Base-by-base conservation (phyloP, 1,139 yeast genomes). In the Meyerozyma elateridarum region DNA sequence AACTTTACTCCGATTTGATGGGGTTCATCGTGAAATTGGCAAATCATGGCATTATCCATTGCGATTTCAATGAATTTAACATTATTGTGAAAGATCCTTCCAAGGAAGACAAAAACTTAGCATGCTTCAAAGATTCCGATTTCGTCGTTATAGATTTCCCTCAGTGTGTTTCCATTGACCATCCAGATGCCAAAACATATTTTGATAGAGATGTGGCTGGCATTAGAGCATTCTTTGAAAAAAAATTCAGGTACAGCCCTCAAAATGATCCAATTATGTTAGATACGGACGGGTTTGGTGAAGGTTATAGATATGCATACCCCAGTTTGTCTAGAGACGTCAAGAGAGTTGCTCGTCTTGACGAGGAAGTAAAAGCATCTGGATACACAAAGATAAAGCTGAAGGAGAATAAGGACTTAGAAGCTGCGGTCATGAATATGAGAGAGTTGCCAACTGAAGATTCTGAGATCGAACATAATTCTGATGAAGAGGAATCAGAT, bases 61-160 rank as follows among this genome's bases (percentile, higher is more conserved):
- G 98, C 69, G 99, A 91, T 65, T 91, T 82, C 59, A 91, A 91
- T 56, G 99, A 91, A 57, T 91, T 91, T 59, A 91, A 91, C 56
- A 88, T 91, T 45, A 85, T 91, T 70, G 83, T 93, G 28, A 69
- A 85, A 34, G 79, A 81, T 42, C n/a, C 27, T 8, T 24, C 27
- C 9, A 24, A 24, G 18, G n/a, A n/a, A n/a, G 15, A 11, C 19
- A 64, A 71, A 28, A 73, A 73, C 28, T 76, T 71, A 7, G 71
- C 69, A 24, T 67, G 56, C 27, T 48, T 62, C 18, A 72, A 72
- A 33, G 83, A 77, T 37, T 61, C 57, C 32, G 85, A 79, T 28
- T 85, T 88, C 46, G 82, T 88, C 15, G 95, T 91, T 16, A 91
- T 91, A 47, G 99, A 91, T 70, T 91, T 91, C 67, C 99, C 99